These are phyloP conservation scores for Pisolithus albus DNA, from an alignment of 768 basidiomycete genomes.

Conservation along the genomic window DNA sequence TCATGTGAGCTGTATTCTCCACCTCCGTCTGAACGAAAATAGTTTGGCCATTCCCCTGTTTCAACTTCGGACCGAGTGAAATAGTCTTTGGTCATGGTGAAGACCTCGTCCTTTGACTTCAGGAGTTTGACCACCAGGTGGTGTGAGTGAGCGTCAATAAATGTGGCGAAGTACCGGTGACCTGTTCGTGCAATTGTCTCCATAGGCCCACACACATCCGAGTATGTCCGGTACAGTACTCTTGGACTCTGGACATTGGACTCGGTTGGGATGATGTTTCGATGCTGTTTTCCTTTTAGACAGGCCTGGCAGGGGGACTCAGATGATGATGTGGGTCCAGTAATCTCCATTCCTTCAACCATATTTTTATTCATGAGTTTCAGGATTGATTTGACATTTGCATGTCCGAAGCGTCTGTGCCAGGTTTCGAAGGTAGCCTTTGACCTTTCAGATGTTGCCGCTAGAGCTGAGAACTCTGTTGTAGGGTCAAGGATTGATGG, in stretches of 20 bases:
- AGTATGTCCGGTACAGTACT: constrained; percentile 4
- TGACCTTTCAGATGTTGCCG: background rate
- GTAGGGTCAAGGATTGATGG: background rate
- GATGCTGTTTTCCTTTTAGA: constrained; percentile 19
- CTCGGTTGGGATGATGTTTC: constrained; percentile 6
- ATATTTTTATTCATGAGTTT: constrained; percentile 4
- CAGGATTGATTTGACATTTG: background rate
- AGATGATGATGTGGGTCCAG: background rate
- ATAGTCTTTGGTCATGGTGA: constrained; percentile 7
- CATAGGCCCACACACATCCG: constrained; percentile 17
- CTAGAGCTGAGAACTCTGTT: background rate
- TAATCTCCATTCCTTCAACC: constrained; percentile 2
- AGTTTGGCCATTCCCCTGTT: constrained; percentile 12
- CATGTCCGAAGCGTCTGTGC: background rate
- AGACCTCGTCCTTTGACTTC: constrained; percentile 8
- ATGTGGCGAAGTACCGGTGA: constrained; percentile 14
- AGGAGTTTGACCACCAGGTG: constrained; percentile 10
- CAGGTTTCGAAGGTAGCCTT: constrained; percentile 1
- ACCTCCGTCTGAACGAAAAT: constrained; percentile 17
- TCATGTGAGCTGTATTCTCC: constrained; percentile 15
- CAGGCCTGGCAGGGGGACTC: constrained; percentile 11
- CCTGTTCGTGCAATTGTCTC: constrained; percentile 5
- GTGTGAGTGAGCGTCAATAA: constrained; percentile 15
- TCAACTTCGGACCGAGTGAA: constrained; percentile 6
- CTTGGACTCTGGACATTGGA: constrained; percentile 1